These are phyloP conservation scores for Hygrocybe punicea DNA, from an alignment of 768 basidiomycete genomes.

Conservation along the genomic window DNA sequence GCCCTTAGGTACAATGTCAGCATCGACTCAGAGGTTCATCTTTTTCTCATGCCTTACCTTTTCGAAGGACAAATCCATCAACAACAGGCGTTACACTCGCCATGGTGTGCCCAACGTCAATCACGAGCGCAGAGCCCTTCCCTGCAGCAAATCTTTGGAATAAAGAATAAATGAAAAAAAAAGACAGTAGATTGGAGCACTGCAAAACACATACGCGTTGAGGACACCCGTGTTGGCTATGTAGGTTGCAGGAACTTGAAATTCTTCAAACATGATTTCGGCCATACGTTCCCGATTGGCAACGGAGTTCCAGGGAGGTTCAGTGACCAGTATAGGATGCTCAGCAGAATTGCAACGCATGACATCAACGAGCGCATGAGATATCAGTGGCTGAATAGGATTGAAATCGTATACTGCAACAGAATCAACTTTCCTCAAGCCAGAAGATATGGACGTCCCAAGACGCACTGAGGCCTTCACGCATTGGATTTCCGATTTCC, in stretches of 20 bases:
- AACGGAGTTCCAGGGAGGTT: conserved; percentile 93
- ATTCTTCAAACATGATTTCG: conserved; percentile 97
- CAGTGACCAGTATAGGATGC: conserved; percentile 90
- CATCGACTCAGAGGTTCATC: neutral
- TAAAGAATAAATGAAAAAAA: conserved; percentile 8
- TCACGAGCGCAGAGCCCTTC: conserved; percentile 93
- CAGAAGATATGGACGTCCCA: neutral
- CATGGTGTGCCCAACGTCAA: conserved; percentile 87
- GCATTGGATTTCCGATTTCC: conserved; percentile 80
- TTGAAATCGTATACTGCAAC: conserved; percentile 69
- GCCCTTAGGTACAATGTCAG: conserved; percentile 47
- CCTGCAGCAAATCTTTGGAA: conserved; percentile 84
- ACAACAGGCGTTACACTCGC: conserved; percentile 94
- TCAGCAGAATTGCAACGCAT: conserved; percentile 77
- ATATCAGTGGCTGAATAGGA: conserved; percentile 65
- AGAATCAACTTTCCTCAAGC: conserved; percentile 1
- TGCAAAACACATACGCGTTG: conserved; percentile 66
- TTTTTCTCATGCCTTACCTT: conserved; percentile 50
- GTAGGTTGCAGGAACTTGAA: conserved; percentile 92
- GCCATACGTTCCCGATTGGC: conserved; percentile 94
- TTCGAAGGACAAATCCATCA: conserved; percentile 95
- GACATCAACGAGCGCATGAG: conserved; percentile 70
- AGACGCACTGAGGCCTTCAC: conserved; percentile 77
- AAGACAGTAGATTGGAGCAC: neutral
- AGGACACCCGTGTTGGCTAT: conserved; percentile 92